Evolutionary conservation across 1,284 basidiomycete species (phyloP).

Genomic region (Cutaneotrichosporon curvatum): DNA sequence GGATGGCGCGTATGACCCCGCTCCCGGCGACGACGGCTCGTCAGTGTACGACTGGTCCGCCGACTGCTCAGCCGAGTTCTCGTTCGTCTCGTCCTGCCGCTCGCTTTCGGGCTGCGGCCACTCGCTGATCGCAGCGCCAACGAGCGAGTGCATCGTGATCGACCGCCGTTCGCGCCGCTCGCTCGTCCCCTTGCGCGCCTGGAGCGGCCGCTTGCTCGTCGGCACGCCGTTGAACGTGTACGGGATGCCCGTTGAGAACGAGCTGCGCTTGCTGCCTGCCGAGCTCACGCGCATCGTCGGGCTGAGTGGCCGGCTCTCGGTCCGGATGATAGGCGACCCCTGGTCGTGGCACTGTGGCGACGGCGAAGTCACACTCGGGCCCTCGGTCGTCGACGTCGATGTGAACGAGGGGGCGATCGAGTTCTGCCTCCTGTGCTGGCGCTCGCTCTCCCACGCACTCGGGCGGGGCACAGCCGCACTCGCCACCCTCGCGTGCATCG

Average conservation of each 20-base stretch:
- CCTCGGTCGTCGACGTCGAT: constrained; percentile 26
- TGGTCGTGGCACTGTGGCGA: constrained; percentile 20
- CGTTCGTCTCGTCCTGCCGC: background rate
- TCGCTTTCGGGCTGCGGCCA: constrained; percentile 1
- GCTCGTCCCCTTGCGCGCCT: constrained; percentile 1
- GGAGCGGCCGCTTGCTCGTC: constrained; percentile 21
- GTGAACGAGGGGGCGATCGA: constrained; percentile 36
- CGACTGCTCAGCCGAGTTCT: background rate
- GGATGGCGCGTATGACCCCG: constrained; percentile 20
- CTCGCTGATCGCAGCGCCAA: constrained; percentile 32
- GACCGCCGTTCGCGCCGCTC: constrained; percentile 3
- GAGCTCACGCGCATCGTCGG: background rate
- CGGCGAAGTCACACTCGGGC: constrained; percentile 20
- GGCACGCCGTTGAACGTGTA: constrained; percentile 41
- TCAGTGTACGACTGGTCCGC: constrained; percentile 11
- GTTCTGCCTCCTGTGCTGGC: constrained; percentile 32
- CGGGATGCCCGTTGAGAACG: constrained; percentile 27
- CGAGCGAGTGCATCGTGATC: constrained; percentile 6
- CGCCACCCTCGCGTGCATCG: constrained; percentile 12
- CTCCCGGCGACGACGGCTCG: constrained; percentile 25
- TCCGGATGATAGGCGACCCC: constrained; percentile 2
- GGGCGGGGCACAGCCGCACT: constrained; percentile 8
- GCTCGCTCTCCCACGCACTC: constrained; percentile 15
- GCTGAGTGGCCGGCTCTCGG: background rate
- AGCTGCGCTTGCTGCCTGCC: background rate